Evolutionary conservation across 2,329 filamentous ascomycete species (phyloP), one percentile per base, ranked within the genome.

Genomic region (Monosporascus sp.): DNA sequence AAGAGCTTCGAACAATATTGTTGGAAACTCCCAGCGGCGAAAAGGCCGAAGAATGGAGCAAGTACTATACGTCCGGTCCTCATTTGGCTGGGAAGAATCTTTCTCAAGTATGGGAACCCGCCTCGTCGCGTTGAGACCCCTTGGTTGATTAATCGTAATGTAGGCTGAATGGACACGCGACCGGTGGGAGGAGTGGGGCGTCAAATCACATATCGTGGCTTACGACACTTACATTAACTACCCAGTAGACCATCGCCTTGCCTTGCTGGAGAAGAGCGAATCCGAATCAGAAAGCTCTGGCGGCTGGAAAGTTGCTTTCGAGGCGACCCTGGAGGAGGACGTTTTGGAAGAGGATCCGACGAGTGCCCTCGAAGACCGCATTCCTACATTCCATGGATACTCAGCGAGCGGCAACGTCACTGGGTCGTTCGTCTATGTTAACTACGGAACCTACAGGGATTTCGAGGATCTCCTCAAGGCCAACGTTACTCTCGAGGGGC

Each of bases 351-450:
- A 96, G 50, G 94, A 99, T 68, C 81, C 85, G 3, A 95, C 91
- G 0, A 91, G 85, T 19, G 80, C 84, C 22, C 75, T 91, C 46
- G 72, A 80, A 9, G 81, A 91, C 63, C 79, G 90, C 31, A 80
- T 97, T 24, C 91, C 93, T 1, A 93, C 88, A 0, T 97, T 97
- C 74, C 93, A 97, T 66, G 94, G 93, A 51, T 97, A 97, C 70
- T 96, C 91, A 4, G 91, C 91, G 5, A 92, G 79, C 55, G 93
- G 93, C 27, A 96, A 97, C 68, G 93, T 95, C 48, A 97, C 93
- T 0, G 91, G 84, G 3, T 82, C 84, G 16, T 94, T 89, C 60
- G 89, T 96, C 35, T 97, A 87, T 65, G 91, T 89, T 68, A 97
- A 97, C 71, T 96, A 94, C 65, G 93, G 92, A 50, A 94, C 89